Evolutionary conservation across 768 basidiomycete genomes (phyloP).

Genomic region (Pilatotrama ljubarskyi): DNA sequence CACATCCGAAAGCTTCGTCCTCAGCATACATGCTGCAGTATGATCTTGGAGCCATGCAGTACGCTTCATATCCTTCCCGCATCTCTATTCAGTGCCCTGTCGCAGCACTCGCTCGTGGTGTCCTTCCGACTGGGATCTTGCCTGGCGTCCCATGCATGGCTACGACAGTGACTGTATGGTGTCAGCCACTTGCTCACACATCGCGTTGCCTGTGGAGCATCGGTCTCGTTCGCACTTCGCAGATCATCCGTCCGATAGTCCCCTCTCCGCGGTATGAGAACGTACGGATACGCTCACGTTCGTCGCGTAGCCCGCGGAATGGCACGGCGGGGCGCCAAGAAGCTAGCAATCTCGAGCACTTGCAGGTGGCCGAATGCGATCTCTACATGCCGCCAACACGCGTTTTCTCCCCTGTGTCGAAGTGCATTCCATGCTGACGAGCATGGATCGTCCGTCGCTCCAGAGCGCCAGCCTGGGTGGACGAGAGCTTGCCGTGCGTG

Average conservation of each 20-base stretch:
- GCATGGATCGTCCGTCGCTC: conserved; percentile 1
- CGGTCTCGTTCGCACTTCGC: not conserved
- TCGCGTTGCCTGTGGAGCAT: not conserved
- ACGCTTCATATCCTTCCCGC: not conserved
- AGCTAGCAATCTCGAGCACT: not conserved
- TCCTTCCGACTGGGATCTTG: not conserved
- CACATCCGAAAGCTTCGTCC: not conserved
- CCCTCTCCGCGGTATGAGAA: not conserved
- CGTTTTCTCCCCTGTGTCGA: not conserved
- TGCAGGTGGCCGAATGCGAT: not conserved
- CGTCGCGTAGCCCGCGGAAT: not conserved
- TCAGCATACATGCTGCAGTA: not conserved
- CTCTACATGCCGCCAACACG: not conserved
- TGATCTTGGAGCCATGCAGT: not conserved
- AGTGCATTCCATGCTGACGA: not conserved
- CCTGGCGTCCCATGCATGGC: not conserved
- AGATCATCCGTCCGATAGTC: not conserved
- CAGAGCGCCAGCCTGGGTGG: not conserved
- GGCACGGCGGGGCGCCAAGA: not conserved
- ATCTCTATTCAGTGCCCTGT: not conserved
- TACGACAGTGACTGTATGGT: not conserved
- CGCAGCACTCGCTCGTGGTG: not conserved
- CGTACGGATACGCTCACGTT: not conserved
- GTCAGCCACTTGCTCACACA: not conserved
- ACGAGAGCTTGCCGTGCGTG: not conserved